phyloP scores from a whole-genome alignment of 352 stramenopile species.

The Blastocystis sp. region DNA sequence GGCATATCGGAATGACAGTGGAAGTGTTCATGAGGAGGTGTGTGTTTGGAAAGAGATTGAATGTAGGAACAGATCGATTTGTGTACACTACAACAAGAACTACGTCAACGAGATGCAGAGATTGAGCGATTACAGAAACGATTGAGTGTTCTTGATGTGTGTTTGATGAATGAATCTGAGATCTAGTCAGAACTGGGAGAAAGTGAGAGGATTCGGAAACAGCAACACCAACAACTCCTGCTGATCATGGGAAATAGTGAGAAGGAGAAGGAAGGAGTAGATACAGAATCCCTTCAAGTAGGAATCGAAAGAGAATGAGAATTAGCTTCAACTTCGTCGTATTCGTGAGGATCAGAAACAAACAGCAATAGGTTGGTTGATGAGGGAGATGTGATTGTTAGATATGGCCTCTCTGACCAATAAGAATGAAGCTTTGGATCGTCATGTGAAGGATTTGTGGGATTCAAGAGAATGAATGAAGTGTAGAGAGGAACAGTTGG shows the following conservation, averaged over 20 bases:
- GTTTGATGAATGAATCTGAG: not conserved
- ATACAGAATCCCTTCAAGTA: not conserved
- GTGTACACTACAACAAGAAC: not conserved
- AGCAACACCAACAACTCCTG: constrained; percentile 35
- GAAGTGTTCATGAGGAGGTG: not conserved
- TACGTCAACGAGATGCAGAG: not conserved
- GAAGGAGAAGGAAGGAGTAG: not conserved
- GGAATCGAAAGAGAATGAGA: not conserved
- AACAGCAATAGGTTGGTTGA: not conserved
- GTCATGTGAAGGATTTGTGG: constrained; percentile 7
- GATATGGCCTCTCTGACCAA: constrained; percentile 35
- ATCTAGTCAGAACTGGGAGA: not conserved
- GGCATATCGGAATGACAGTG: not conserved
- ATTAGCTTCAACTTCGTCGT: not conserved
- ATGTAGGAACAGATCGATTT: not conserved
- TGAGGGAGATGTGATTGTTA: not conserved
- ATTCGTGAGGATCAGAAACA: constrained; percentile 10
- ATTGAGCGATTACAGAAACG: not conserved
- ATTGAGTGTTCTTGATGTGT: not conserved
- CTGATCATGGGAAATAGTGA: not conserved
- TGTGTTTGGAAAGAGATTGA: not conserved
- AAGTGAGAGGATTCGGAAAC: constrained; percentile 32
- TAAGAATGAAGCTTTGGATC: not conserved
- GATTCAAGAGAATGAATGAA: not conserved
- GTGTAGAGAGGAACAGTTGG: not conserved